A percentile compares a stretch with the other conserved stretches of the same genome.
phyloP scores from a whole-genome alignment of 2,329 filamentous ascomycete genomes.

The Neopestalotiopsis rosae region DNA sequence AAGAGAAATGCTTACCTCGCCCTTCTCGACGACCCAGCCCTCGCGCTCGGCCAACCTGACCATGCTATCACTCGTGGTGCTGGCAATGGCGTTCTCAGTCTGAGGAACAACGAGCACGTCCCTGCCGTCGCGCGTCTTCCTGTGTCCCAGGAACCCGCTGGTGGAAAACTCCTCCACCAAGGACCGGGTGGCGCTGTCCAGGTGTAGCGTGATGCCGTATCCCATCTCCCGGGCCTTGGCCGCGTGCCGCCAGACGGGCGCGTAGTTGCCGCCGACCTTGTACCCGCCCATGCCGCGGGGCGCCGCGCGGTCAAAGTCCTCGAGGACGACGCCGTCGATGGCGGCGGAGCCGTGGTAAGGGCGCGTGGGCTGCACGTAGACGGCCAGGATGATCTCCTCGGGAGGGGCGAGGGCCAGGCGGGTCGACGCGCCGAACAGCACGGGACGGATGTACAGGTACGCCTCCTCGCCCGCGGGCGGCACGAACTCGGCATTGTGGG shows the following conservation, averaged over 20 bases:
- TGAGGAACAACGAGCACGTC: slow-evolving; percentile 17
- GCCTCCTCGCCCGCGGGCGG: slow-evolving; percentile 10
- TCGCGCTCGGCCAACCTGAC: slow-evolving; percentile 13
- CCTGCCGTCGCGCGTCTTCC: not conserved
- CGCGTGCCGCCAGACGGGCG: slow-evolving; percentile 9
- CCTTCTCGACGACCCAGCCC: slow-evolving; percentile 17
- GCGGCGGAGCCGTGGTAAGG: slow-evolving; percentile 9
- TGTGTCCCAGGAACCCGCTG: slow-evolving; percentile 20
- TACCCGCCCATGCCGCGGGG: slow-evolving; percentile 14
- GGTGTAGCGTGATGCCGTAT: slow-evolving; percentile 12
- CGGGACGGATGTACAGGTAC: slow-evolving; percentile 14
- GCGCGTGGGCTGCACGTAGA: slow-evolving; percentile 13
- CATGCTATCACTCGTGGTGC: slow-evolving; percentile 19
- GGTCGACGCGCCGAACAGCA: slow-evolving; percentile 14
- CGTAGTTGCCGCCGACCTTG: slow-evolving; percentile 18
- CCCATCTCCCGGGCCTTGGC: slow-evolving; percentile 11
- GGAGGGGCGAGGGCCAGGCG: slow-evolving; percentile 7
- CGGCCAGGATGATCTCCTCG: slow-evolving; percentile 12
- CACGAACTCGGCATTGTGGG: slow-evolving; percentile 11
- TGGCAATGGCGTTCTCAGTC: slow-evolving; percentile 18
- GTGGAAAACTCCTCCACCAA: slow-evolving; percentile 19
- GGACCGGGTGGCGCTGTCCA: slow-evolving; percentile 11
- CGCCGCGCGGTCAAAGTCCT: slow-evolving; percentile 18
- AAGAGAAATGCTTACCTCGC: not conserved
- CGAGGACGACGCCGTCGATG: slow-evolving; percentile 12